Conservation (phyloP, 2,329 filamentous ascomycete genomes). For the Diaporthe vaccinii region DNA sequence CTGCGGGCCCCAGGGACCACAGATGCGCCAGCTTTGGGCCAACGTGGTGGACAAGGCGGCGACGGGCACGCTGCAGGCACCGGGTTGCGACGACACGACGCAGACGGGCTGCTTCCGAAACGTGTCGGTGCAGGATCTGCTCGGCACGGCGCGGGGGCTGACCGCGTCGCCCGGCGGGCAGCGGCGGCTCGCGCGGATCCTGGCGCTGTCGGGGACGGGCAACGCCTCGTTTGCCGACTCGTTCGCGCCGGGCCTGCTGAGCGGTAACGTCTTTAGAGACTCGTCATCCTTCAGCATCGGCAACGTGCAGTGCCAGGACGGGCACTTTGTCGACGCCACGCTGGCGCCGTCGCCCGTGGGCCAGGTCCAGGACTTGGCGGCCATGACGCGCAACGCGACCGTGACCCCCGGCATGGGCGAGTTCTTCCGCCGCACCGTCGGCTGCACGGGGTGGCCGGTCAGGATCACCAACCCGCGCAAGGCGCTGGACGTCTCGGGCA, state of each 20-base stretch:
- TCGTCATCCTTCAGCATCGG: constrained; percentile 46
- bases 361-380: constrained; percentile 24
- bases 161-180: constrained; percentile 14
- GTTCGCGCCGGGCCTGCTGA: constrained; percentile 17
- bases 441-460: constrained; percentile 57
- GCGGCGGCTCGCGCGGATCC: constrained; percentile 44
- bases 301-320: constrained; percentile 56
- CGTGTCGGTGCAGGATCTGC: constrained; percentile 46
- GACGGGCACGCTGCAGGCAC: constrained; percentile 52
- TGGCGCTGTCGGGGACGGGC: constrained; percentile 50
- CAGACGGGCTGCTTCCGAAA: constrained; percentile 52
- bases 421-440: constrained; percentile 51
- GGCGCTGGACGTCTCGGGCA: constrained; percentile 44
- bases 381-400: constrained; percentile 44
- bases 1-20: constrained; percentile 50
- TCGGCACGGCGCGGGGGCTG: constrained; percentile 42
- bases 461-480: constrained; percentile 51
- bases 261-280: constrained; percentile 44
- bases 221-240: constrained; percentile 46
- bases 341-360: constrained; percentile 45
- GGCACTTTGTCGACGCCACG: constrained; percentile 47
- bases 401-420: constrained; percentile 52
- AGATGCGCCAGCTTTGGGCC: constrained; percentile 47
- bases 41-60: constrained; percentile 49
- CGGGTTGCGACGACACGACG: constrained; percentile 51